Evolutionary conservation across 345 rosid genomes (phyloP).

Genomic region (Eucalyptus tenuipes): DNA sequence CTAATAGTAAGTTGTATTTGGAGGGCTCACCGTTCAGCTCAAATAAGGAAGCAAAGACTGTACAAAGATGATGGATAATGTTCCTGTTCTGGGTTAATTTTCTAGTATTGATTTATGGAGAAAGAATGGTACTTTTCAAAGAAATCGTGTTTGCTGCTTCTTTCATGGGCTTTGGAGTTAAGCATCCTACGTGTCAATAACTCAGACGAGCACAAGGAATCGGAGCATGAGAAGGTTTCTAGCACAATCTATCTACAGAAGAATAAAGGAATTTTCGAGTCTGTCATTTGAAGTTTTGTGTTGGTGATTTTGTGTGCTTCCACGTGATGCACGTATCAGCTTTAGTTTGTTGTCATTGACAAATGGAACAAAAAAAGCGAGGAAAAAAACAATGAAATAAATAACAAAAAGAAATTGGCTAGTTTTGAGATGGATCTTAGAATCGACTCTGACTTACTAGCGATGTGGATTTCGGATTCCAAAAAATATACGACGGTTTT

Average conservation of each 20-base stretch:
- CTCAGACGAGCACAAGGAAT: neutral
- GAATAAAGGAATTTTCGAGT: neutral
- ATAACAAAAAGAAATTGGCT: neutral
- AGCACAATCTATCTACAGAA: neutral
- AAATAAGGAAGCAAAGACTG: neutral
- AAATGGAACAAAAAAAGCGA: neutral
- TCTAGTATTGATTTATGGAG: neutral
- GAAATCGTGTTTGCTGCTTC: neutral
- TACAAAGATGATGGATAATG: neutral
- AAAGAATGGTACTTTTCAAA: neutral
- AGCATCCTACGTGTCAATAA: neutral
- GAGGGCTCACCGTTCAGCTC: neutral
- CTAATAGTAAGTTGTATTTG: neutral
- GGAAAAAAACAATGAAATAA: neutral
- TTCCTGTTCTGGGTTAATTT: neutral
- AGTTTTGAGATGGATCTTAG: rapidly evolving
- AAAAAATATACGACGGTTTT: rapidly evolving
- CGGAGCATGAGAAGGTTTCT: neutral
- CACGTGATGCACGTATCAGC: neutral
- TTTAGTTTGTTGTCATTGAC: neutral
- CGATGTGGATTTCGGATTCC: too few species aligned
- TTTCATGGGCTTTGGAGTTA: neutral
- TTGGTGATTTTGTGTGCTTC: neutral
- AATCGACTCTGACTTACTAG: rapidly evolving
- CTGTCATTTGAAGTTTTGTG: neutral